Base-by-base conservation (phyloP, 805 yeast species). In the Candida coleopterorum region DNA sequence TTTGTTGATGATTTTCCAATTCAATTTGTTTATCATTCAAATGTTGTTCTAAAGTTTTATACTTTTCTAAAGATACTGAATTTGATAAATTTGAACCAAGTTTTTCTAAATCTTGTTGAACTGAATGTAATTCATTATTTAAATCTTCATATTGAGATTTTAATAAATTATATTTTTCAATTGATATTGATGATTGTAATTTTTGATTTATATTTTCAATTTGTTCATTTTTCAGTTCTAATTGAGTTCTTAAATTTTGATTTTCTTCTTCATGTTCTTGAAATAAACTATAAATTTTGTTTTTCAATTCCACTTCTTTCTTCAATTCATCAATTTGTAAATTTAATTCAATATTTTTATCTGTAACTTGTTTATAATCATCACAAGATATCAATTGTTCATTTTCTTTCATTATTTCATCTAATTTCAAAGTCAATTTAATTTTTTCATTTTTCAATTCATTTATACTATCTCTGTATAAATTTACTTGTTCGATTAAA, bases 391-490 rank as follows among this genome's bases (percentile, higher is more conserved):
- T 26, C n/a, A 53, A 40, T 31, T 48, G 51, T 34, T 48, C 55
- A 28, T 51, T 52, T 22, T 53, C 58, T 21, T 40, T 40, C 9
- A 48, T 16, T 21, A 46, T 37, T 11, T 30, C 22, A 35, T 53
- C 53, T 4, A 54, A 34, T 24, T 49, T 47, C 3, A 29, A 20
- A 14, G 41, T 43, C 15, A 24, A 25, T 14, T 44, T 47, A 10
- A 42, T 14, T 20, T 46, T 50, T 29, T 45, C 45, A 15, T 32
- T 31, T 11, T 9, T 20, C 9, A 20, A 20, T 20, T n/a, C n/a
- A n/a, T n/a, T n/a, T n/a, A n/a, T n/a, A n/a, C n/a, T n/a, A n/a
- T n/a, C n/a, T n/a, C n/a, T n/a, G n/a, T n/a, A n/a, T n/a, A n/a
- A n/a, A n/a, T n/a, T n/a, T n/a, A n/a, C n/a, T 9, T 24, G 12